Base-by-base conservation (phyloP, 2,329 filamentous ascomycete genomes). In the Sporothrix mexicana region DNA sequence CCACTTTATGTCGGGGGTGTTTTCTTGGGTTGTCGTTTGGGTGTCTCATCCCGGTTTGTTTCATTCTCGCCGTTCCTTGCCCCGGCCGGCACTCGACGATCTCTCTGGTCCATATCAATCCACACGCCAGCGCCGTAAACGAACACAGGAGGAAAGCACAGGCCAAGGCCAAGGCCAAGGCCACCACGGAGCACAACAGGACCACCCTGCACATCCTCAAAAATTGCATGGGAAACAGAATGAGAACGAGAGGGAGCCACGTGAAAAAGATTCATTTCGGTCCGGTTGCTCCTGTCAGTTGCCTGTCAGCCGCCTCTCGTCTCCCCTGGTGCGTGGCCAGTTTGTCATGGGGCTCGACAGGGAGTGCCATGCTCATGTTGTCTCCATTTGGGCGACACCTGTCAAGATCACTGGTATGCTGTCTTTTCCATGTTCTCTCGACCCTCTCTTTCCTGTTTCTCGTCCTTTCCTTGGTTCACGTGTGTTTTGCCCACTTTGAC, bases 241-340 rank as follows among this genome's bases (percentile, higher is more conserved):
- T 12, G 15, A 10, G 45, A 47, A 8, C 9, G 15, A 47, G 3
- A 47, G 45, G 15, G 15, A 47, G 45, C 10, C 10, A 10, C 9
- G 15, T 2, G 4, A 15, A 20, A 12, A 2, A 59, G 13, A 15
- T 8, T 47, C 3, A 9, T 15, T 66, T 66, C 61, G 61, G 41
- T 66, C 61, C 41, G 61, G 61, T 66, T 20, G 8, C 30, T 47
- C 41, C 61, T 47, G 61, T 17, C 20, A 66, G 41, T 25, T 47
- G 41, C 41, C n/a, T 45, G 61, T 64, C 25, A 41, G 41, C 20
- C 41, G n/a, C 61, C 61, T 23, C 2, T 23, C 61, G n/a, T 62
- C 57, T 41, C 17, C 57, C 57, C 25, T 41, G n/a, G 30, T 36
- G 30, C 30, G 30, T 36, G 30, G 5, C 57, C n/a, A 25, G 55